phyloP scores from a whole-genome alignment of 139 green algal species.

The Tetratostichococcus sp. region DNA sequence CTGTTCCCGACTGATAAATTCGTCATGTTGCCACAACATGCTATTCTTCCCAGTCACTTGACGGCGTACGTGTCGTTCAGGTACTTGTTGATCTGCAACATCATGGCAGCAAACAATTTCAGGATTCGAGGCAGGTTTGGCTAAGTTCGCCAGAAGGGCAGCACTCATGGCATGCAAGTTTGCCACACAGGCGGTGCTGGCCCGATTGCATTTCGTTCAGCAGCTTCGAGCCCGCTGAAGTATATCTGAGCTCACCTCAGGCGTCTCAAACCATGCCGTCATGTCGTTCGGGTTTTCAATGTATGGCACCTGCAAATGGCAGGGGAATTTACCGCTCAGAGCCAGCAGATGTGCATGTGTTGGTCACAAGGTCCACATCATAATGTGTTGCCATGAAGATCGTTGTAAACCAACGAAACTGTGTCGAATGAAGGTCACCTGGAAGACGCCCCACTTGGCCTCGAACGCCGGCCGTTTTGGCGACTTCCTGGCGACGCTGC shows the following conservation, averaged over 20 bases:
- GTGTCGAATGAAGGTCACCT: conserved; percentile 31
- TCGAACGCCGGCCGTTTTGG: conserved; percentile 77
- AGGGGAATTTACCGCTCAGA: not conserved
- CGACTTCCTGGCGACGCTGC: conserved; percentile 51
- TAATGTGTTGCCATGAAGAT: not conserved
- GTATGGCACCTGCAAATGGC: conserved; percentile 20
- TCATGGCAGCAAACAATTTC: too few species aligned
- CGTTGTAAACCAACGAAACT: not conserved
- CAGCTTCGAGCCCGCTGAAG: too few species aligned
- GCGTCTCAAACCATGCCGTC: conserved; percentile 83
- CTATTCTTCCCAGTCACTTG: too few species aligned
- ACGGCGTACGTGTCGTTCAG: conserved; percentile 23
- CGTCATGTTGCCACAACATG: too few species aligned
- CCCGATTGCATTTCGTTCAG: too few species aligned
- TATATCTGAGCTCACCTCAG: conserved; percentile 6
- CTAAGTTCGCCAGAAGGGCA: too few species aligned
- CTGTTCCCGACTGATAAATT: too few species aligned
- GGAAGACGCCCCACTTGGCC: conserved; percentile 63
- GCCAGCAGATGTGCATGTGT: not conserved
- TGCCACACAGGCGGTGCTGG: too few species aligned
- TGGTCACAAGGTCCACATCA: not conserved
- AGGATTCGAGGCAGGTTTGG: too few species aligned
- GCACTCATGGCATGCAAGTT: too few species aligned
- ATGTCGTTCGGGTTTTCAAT: conserved; percentile 82
- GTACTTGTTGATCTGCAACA: conserved; percentile 51